phyloP scores from a whole-genome alignment of 2,329 filamentous ascomycete species.

The Ophiocordyceps polyrhachis-furcata region DNA sequence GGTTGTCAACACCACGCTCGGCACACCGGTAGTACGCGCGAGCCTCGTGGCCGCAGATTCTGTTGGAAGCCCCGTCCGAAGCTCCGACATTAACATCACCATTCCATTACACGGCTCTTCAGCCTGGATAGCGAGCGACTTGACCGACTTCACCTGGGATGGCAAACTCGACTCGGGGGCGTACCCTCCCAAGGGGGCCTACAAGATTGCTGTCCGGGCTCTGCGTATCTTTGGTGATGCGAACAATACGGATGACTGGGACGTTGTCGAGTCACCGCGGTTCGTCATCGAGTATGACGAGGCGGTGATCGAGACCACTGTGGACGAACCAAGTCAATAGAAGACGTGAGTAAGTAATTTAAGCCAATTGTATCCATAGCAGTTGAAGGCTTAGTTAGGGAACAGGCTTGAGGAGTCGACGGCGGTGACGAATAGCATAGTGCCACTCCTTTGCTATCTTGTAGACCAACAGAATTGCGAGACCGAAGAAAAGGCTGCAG shows the following conservation, averaged over 20 bases:
- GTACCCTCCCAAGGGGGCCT: slow-evolving; percentile 28
- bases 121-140: slow-evolving; percentile 11
- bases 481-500: not conserved
- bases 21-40: no score
- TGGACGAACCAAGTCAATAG: no score
- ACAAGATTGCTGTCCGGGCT: slow-evolving; percentile 29
- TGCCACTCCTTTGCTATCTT: not conserved
- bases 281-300: no score
- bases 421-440: not conserved
- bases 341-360: no score
- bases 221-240: slow-evolving; percentile 32
- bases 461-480: not conserved
- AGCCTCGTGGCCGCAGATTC: no score
- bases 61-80: no score
- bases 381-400: not conserved
- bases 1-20: no score
- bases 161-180: slow-evolving; percentile 26
- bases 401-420: not conserved
- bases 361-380: no score
- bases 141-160: slow-evolving; percentile 18
- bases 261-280: slow-evolving; percentile 9
- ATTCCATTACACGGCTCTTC: slow-evolving; percentile 25
- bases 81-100: slow-evolving; percentile 11
- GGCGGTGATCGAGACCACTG: no score
- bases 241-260: slow-evolving; percentile 25